phyloP scores from a whole-genome alignment of 148 eudicot species.

The Chenopodium suecicum region DNA sequence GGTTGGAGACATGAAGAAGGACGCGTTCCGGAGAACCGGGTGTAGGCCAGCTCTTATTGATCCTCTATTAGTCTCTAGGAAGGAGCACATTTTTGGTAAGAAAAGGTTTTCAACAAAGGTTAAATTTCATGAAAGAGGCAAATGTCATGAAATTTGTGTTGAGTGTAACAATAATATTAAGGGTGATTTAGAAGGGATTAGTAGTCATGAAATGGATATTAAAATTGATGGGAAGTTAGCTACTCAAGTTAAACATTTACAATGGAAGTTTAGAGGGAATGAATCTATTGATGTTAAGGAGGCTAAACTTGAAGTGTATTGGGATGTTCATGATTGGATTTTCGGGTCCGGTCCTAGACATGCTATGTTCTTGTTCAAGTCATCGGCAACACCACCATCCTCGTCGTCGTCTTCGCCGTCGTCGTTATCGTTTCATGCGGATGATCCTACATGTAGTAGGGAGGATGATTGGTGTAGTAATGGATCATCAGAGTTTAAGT shows the following conservation, averaged over 20 bases:
- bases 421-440: slow-evolving; percentile 28
- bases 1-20: slow-evolving; percentile 73
- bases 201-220: slow-evolving; percentile 78
- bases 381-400: slow-evolving; percentile 28
- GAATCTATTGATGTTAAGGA: slow-evolving; percentile 51
- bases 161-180: slow-evolving; percentile 47
- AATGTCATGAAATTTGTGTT: slow-evolving; percentile 68
- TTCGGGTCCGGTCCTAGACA: slow-evolving; percentile 80
- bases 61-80: slow-evolving; percentile 68
- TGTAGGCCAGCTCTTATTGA: slow-evolving; percentile 76
- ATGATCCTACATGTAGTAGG: slow-evolving; percentile 27
- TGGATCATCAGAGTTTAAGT: slow-evolving; percentile 59
- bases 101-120: slow-evolving; percentile 54
- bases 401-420: slow-evolving; percentile 9
- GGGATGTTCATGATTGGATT: slow-evolving; percentile 98
- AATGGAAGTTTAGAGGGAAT: slow-evolving; percentile 95
- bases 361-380: slow-evolving; percentile 81
- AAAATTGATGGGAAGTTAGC: slow-evolving; percentile 65
- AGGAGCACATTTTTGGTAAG: slow-evolving; percentile 88
- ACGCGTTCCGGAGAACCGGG: slow-evolving; percentile 73
- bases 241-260: slow-evolving; percentile 70
- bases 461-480: slow-evolving; percentile 24
- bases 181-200: slow-evolving; percentile 7
- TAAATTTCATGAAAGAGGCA: slow-evolving; percentile 77
- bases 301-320: slow-evolving; percentile 67